phyloP scores from a whole-genome alignment of 768 basidiomycete genomes.

The Leccinellum rugosiceps region DNA sequence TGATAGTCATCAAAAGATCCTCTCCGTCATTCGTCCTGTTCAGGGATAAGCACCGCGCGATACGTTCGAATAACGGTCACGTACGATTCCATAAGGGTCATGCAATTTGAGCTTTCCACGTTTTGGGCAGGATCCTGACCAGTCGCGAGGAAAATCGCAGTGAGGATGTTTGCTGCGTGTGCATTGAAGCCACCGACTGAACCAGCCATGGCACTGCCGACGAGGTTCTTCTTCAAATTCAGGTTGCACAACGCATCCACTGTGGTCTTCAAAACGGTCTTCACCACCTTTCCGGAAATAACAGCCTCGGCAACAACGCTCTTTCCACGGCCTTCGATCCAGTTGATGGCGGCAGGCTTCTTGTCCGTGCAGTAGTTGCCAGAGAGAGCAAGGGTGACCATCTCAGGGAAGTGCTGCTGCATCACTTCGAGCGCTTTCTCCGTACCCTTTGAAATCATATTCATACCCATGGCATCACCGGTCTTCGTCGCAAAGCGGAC shows the following conservation, averaged over 20 bases:
- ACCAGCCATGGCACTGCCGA: constrained; percentile 98
- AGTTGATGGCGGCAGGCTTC: constrained; percentile 99
- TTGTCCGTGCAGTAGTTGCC: constrained; percentile 99
- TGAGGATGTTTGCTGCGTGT: constrained; percentile 96
- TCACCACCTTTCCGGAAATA: constrained; percentile 84
- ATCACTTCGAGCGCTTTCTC: constrained; percentile 88
- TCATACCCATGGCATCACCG: constrained; percentile 99
- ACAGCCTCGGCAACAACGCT: constrained; percentile 95
- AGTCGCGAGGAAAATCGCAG: constrained; percentile 92
- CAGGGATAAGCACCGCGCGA: constrained; percentile 5
- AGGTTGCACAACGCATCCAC: constrained; percentile 85
- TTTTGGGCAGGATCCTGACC: constrained; percentile 99
- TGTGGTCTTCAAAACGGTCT: constrained; percentile 91
- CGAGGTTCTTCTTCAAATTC: constrained; percentile 95
- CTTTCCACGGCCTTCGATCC: constrained; percentile 99
- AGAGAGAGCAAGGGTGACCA: constrained; percentile 86
- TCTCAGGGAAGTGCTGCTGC: constrained; percentile 79
- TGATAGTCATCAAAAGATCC: constrained; percentile 88
- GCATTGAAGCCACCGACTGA: constrained; percentile 98
- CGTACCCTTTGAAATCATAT: constrained; percentile 99
- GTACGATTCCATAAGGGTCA: constrained; percentile 98
- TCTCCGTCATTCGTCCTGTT: constrained; percentile 79
- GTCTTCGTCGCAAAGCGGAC: constrained; percentile 93
- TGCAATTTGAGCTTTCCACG: constrained; percentile 97
- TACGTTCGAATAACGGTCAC: constrained; percentile 25